Base-by-base conservation (phyloP, 805 yeast species). In the Wickerhamomyces alni region DNA sequence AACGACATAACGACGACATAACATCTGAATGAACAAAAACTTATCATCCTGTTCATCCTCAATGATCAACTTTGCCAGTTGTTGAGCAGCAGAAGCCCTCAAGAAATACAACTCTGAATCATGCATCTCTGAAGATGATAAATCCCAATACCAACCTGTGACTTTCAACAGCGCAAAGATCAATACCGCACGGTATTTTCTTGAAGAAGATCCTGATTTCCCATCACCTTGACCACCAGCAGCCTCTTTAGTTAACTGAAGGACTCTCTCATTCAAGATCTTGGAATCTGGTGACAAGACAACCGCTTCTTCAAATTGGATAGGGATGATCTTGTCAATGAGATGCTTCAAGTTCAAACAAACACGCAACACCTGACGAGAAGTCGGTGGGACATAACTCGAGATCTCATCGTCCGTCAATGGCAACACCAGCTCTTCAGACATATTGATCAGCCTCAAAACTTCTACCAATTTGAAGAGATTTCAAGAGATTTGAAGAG, bases 151-250 rank as follows among this genome's bases (percentile, higher is more conserved):
- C 96, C 96, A 87, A 21, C 72, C 75, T 28, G 82, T 72, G n/a
- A 85, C 91, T 48, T 77, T 80, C 43, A 87, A 63, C 41, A 87
- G 64, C 36, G 85, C 79, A 59, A 83, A 87, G 1, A 86, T 69
- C 34, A 87, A 57, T 18, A 77, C 72, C 0, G 88, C 80, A 39
- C 82, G 73, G 55, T 86, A 86, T 52, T 78, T 77, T 48, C 70
- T 66, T 0, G 80, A 67, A 1, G 81, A 68, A 0, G 81, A 63
- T 1, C 77, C 79, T 18, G 59, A 54, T 36, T 66, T 60, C 2
- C 82, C 84, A 35, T 74, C 61, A 5, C 87, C 87, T 36, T 67
- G 67, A 17, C 95, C 95, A 9, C 94, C 94, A 16, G 94, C 94
- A 6, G 95, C 93, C 22, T 70, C 72, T 39, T 74, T 67, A 2